Percentiles rank a stretch among this genome's conserved stretches.
phyloP scores from a whole-genome alignment of 768 basidiomycete genomes.

The Candolleomyces aberdarensis region DNA sequence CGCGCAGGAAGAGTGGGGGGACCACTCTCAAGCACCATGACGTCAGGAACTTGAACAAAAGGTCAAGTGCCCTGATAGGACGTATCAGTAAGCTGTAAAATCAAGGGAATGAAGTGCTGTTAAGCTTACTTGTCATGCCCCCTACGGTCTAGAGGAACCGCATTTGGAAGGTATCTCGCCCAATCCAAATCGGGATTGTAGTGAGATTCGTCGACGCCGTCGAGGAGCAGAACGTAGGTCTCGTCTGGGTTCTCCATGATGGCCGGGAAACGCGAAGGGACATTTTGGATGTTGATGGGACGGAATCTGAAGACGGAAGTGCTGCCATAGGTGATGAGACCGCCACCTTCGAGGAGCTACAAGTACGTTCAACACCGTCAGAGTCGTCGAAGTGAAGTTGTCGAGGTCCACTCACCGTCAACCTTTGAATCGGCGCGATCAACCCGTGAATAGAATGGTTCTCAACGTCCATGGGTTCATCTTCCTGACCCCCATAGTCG shows the following conservation, averaged over 20 bases:
- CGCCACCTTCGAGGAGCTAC: constrained; percentile 30
- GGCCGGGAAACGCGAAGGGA: constrained; percentile 36
- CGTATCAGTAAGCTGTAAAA: neutral
- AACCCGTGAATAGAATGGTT: constrained; percentile 30
- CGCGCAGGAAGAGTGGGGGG: constrained; percentile 45
- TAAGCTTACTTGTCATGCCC: constrained; percentile 41
- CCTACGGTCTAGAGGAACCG: constrained; percentile 38
- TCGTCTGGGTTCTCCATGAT: constrained; percentile 34
- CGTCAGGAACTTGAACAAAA: constrained; percentile 46
- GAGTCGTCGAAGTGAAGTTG: neutral
- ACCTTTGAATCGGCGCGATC: constrained; percentile 35
- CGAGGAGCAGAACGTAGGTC: constrained; percentile 39
- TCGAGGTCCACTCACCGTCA: constrained; percentile 27
- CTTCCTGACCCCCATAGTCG: constrained; percentile 9
- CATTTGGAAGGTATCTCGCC: constrained; percentile 43
- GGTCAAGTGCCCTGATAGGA: constrained; percentile 37
- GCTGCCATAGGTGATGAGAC: constrained; percentile 36
- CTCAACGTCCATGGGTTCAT: constrained; percentile 2
- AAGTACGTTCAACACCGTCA: neutral
- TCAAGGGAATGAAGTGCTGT: neutral
- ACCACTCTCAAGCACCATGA: constrained; percentile 50
- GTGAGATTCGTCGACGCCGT: constrained; percentile 33
- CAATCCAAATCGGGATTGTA: constrained; percentile 49
- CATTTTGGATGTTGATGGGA: constrained; percentile 18
- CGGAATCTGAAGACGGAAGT: constrained; percentile 43